Percentiles rank a stretch among this genome's conserved stretches.
Conservation (phyloP, 2,329 filamentous ascomycete genomes). For the Thielaviopsis populi region DNA sequence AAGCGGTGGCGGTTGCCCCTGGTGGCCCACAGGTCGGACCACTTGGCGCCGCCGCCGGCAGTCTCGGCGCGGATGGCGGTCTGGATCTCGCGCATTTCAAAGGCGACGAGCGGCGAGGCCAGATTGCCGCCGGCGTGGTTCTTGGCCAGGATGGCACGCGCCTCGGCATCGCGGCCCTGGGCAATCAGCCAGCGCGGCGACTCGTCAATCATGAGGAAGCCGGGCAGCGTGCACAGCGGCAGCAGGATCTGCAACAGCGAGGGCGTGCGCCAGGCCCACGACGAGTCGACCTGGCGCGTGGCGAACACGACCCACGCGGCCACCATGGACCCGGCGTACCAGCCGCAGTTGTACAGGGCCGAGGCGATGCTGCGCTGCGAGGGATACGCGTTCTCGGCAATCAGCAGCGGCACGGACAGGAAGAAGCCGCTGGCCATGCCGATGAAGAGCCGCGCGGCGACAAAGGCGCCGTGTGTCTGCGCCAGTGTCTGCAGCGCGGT, state of each 20-base stretch:
- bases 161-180: constrained; percentile 23
- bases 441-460: constrained; percentile 39
- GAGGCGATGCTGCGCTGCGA: constrained; percentile 46
- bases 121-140: constrained; percentile 39
- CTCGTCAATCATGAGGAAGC: constrained; percentile 21
- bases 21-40: constrained; percentile 37
- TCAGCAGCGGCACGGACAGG: constrained; percentile 48
- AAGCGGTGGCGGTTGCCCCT: constrained; percentile 36
- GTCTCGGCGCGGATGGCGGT: constrained; percentile 42
- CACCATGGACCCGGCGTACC: constrained; percentile 31
- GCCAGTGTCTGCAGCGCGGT: constrained; percentile 23
- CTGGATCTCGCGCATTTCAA: constrained; percentile 46
- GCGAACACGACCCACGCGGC: constrained; percentile 33
- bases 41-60: constrained; percentile 33
- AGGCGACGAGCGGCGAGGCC: constrained; percentile 37
- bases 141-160: constrained; percentile 23
- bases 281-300: constrained; percentile 22
- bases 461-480: constrained; percentile 34
- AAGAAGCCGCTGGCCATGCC: constrained; percentile 31
- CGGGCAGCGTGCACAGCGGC: constrained; percentile 27
- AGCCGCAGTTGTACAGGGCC: constrained; percentile 37
- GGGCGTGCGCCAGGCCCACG: constrained; percentile 28
- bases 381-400: constrained; percentile 48
- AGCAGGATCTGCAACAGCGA: constrained; percentile 29
- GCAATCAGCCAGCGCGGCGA: constrained; percentile 25